Conservation (phyloP, 306 rosid species). For the Cyclanthera cordifolia region DNA sequence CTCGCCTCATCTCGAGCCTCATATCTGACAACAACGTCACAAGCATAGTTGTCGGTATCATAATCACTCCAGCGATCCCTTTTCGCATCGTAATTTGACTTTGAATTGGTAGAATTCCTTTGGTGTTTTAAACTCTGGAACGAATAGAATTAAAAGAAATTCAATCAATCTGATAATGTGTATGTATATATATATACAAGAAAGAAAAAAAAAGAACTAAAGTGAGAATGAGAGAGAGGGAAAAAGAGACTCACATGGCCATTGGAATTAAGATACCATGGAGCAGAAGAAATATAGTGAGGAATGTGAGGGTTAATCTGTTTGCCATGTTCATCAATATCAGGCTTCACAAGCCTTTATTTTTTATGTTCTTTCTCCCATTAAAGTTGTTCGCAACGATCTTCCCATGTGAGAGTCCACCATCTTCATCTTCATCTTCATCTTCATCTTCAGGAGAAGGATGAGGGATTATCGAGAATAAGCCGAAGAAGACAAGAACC, state of each 20-base stretch:
- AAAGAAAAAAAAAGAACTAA: no score
- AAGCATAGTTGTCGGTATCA: conserved; percentile 36
- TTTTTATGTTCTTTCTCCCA: conserved; percentile 53
- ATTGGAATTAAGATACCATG: conserved; percentile 50
- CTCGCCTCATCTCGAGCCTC: conserved; percentile 46
- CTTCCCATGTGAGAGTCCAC: no score
- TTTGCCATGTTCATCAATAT: conserved; percentile 48
- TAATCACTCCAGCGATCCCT: conserved; percentile 56
- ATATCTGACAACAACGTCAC: conserved; percentile 25
- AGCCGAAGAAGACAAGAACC: no score
- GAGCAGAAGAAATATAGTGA: conserved; percentile 49
- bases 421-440: no score
- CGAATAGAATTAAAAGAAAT: not conserved
- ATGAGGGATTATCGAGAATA: no score
- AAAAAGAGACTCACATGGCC: conserved; percentile 26
- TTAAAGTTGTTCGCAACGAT: conserved; percentile 37
- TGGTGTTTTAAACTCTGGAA: conserved; percentile 45
- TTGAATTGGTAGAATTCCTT: conserved; percentile 44
- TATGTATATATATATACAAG: no score
- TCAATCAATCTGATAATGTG: not conserved
- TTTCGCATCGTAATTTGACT: conserved; percentile 48
- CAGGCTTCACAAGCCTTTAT: conserved; percentile 54
- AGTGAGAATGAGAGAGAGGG: not conserved
- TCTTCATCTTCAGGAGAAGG: no score
- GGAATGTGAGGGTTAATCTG: conserved; percentile 61